These are phyloP conservation scores for Colletotrichum sp. DNA, from an alignment of 2,329 filamentous ascomycete genomes.

Conservation along the genomic window DNA sequence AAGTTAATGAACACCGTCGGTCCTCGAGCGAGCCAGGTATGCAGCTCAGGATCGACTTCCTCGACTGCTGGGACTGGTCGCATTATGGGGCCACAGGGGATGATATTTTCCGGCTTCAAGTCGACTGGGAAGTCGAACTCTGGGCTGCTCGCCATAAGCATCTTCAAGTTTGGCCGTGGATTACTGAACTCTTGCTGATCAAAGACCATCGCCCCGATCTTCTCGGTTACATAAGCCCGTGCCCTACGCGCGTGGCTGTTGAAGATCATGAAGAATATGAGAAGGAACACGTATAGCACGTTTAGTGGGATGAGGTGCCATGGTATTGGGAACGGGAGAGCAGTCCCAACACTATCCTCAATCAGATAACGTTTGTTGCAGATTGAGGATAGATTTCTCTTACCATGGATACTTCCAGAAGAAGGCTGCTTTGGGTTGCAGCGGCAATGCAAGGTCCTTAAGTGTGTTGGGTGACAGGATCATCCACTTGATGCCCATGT, in stretches of 20 bases:
- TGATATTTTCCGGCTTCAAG: conserved; percentile 40
- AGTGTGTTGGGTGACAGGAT: neutral
- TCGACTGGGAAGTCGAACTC: conserved; percentile 45
- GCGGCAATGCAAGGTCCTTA: neutral
- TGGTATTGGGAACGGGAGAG: neutral
- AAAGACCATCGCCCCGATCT: neutral
- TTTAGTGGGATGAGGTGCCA: neutral
- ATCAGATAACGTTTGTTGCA: fast-evolving
- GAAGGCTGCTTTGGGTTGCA: neutral
- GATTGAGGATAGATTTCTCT: conserved; percentile 18
- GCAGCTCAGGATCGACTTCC: conserved; percentile 43
- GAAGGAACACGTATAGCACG: neutral
- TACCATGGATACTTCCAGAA: conserved; percentile 44
- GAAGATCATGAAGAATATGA: neutral
- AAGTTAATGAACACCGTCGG: conserved; percentile 56
- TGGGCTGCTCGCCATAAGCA: conserved; percentile 31
- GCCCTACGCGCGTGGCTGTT: neutral
- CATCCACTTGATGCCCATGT: neutral
- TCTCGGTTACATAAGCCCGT: neutral
- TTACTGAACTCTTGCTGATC: neutral
- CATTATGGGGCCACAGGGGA: conserved; percentile 52
- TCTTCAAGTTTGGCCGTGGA: neutral
- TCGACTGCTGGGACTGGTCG: conserved; percentile 34
- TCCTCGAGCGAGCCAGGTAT: conserved; percentile 43
- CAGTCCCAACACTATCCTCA: neutral